These are phyloP conservation scores for Dactylonectria estremocensis DNA, from an alignment of 2,329 filamentous ascomycete species.

Conservation along the genomic window DNA sequence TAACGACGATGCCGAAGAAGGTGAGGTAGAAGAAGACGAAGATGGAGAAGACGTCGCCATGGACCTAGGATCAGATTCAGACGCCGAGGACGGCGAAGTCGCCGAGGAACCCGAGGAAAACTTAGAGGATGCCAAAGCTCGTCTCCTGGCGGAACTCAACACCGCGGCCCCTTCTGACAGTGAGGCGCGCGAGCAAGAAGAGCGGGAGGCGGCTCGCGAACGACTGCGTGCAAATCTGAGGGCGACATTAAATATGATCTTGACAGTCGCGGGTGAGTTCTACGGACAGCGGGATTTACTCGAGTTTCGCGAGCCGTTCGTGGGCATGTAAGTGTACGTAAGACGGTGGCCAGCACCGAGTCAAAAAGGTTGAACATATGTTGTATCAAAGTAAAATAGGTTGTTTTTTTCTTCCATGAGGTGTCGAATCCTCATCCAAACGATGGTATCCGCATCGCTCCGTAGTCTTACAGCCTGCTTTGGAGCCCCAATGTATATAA, in stretches of 20 bases:
- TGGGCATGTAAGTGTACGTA: slow-evolving; percentile 55
- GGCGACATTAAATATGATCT: slow-evolving; percentile 91
- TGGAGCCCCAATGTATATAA: slow-evolving; percentile 41
- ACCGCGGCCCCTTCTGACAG: slow-evolving; percentile 40
- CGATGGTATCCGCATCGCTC: slow-evolving; percentile 11
- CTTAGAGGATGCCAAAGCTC: slow-evolving; percentile 64
- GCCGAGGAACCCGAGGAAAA: slow-evolving; percentile 49
- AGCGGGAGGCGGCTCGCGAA: slow-evolving; percentile 48
- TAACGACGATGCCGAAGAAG: slow-evolving; percentile 42
- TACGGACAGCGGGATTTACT: slow-evolving; percentile 92
- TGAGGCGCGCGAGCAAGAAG: slow-evolving; percentile 40
- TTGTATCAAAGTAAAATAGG: slow-evolving; percentile 21
- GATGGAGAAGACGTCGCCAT: slow-evolving; percentile 58
- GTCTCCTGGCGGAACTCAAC: slow-evolving; percentile 64
- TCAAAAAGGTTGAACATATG: neutral
- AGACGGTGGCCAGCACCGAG: slow-evolving; percentile 6
- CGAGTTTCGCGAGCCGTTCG: slow-evolving; percentile 77
- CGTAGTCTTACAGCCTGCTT: slow-evolving; percentile 38
- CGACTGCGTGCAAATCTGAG: slow-evolving; percentile 67
- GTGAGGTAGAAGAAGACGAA: slow-evolving; percentile 46
- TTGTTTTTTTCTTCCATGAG: slow-evolving; percentile 32
- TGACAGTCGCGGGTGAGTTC: slow-evolving; percentile 88
- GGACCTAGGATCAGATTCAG: slow-evolving; percentile 57
- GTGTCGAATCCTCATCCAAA: slow-evolving; percentile 34
- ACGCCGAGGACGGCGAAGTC: slow-evolving; percentile 57